Base-by-base conservation (phyloP, 805 yeast species). In the Metschnikowia reukaufii region DNA sequence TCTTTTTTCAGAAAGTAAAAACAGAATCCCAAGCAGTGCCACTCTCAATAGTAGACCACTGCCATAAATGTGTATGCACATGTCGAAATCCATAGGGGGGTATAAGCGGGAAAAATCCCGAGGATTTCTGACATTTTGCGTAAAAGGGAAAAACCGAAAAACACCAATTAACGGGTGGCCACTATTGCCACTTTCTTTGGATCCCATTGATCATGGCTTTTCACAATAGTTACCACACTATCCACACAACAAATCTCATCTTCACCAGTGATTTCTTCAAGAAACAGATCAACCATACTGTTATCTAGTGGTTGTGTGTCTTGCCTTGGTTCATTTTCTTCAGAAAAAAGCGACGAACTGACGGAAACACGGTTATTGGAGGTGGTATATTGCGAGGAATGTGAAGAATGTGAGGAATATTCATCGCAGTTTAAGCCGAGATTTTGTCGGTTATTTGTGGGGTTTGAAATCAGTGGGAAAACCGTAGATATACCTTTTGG, bases 211-310 rank as follows among this genome's bases (percentile, higher is more conserved):
- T 52, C 55, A 46, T 57, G 61, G 19, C 30, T 39, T 25, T 56
- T 58, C 21, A 55, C 51, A 2, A 62, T 53, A 13, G 61, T 54
- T n/a, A 64, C 57, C 13, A 63, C 59, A 16, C 54, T 56, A 36
- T 63, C 64, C n/a, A 64, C 57, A 21, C 51, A 39, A 44, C 54
- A 62, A 13, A 64, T 50, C 41, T 54, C 47, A n/a, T 54, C 61
- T 6, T 47, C 45, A 6, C 38, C 56, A 18, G 51, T 46, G 16
- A 56, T 32, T 9, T 59, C 58, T 17, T 58, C 61, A 21, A 62
- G 44, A 21, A 56, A 56, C 6, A 45, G 45, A 4, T 61, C 64
- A 37, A 19, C 17, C n/a, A 25, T 12, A 6, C 43, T 39, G 29
- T 39, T 44, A 27, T 38, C 23, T 33, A 44, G 48, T 27, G 39